Evolutionary conservation across 2,329 filamentous ascomycete species (phyloP).

Genomic region (Colletotrichum limetticola): DNA sequence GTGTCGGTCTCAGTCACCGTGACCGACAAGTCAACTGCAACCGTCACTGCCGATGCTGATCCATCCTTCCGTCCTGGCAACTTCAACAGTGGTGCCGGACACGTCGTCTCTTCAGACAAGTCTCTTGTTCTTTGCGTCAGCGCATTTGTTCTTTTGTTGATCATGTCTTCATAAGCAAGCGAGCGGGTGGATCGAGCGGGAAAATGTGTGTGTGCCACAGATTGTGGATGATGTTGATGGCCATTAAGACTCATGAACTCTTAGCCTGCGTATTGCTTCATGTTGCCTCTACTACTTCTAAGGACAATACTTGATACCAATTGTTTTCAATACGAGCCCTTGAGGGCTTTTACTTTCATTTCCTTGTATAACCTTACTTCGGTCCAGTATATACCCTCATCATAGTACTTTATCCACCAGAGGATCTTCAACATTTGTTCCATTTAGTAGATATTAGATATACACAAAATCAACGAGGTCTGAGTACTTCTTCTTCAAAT

Average conservation of each 20-base stretch:
- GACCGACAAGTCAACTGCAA: conserved; percentile 19
- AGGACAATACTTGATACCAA: neutral
- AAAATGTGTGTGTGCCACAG: neutral
- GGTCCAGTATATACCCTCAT: neutral
- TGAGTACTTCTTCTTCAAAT: neutral
- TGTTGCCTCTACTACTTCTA: neutral
- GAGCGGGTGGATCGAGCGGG: too few species aligned
- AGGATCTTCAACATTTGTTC: neutral
- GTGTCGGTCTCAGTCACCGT: conserved; percentile 2
- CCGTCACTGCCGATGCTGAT: conserved; percentile 3
- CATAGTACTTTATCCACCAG: neutral
- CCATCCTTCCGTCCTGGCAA: neutral
- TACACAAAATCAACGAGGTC: neutral
- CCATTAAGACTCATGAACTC: neutral
- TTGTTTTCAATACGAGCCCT: neutral
- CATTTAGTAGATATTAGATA: neutral
- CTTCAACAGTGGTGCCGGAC: conserved; percentile 28
- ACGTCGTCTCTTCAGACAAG: conserved; percentile 17
- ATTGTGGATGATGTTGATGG: neutral
- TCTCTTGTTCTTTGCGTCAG: neutral
- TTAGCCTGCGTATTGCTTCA: neutral
- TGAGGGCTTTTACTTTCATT: neutral
- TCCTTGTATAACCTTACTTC: neutral
- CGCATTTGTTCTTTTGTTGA: conserved; percentile 14
- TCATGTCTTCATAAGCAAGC: conserved; percentile 13